phyloP scores from a whole-genome alignment of 225 moss, liverwort and hornwort species.

The Anthoceros angustus region DNA sequence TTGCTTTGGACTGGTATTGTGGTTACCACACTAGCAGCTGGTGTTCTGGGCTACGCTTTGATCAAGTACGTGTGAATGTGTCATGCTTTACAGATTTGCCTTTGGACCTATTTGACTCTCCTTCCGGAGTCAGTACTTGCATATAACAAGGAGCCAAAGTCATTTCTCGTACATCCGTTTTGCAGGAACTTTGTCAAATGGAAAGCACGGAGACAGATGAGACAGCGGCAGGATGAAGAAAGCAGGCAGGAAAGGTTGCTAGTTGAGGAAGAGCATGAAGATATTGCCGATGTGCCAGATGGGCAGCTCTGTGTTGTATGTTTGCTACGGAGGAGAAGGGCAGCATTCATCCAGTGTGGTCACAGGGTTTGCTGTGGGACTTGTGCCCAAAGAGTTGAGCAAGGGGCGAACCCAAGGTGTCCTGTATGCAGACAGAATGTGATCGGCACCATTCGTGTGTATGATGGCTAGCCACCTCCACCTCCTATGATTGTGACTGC shows the following conservation, averaged over 20 bases:
- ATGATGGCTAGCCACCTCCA: conserved; percentile 15
- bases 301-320: conserved; percentile 63
- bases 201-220: conserved; percentile 38
- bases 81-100: background rate
- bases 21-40: conserved; percentile 28
- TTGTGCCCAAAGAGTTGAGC: conserved; percentile 60
- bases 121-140: background rate
- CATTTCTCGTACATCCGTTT: background rate
- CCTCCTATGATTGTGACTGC: background rate
- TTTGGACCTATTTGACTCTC: background rate
- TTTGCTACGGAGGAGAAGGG: conserved; percentile 35
- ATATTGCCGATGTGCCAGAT: conserved; percentile 44
- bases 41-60: conserved; percentile 46
- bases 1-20: conserved; percentile 57
- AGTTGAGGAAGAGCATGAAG: conserved; percentile 37
- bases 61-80: conserved; percentile 27
- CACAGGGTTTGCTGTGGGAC: conserved; percentile 53
- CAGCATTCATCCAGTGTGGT: conserved; percentile 47
- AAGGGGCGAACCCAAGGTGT: conserved; percentile 27
- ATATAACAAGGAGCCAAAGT: background rate
- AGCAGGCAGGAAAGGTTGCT: conserved; percentile 31
- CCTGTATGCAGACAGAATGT: conserved; percentile 49
- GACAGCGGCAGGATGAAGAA: conserved; percentile 35
- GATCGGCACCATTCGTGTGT: conserved; percentile 33
- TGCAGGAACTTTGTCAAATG: conserved; percentile 48